These are phyloP conservation scores for Neocucurbitaria cava DNA, from an alignment of 2,329 filamentous ascomycete species.

Conservation along the genomic window DNA sequence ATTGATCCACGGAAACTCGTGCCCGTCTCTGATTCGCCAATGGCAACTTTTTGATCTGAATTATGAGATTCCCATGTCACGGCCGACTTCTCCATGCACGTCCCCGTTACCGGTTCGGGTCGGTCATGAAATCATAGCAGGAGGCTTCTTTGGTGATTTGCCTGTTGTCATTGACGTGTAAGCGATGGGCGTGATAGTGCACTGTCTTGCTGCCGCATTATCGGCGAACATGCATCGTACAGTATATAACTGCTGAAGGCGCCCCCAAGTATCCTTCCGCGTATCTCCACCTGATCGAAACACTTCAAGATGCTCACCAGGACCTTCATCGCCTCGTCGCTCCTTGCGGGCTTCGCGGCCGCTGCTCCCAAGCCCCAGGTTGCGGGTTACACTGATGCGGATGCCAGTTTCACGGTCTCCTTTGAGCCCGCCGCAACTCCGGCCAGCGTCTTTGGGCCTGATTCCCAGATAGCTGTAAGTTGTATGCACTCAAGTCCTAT, in stretches of 20 bases:
- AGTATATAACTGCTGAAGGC: slow-evolving; percentile 22
- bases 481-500: not conserved
- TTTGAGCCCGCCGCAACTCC: slow-evolving; percentile 39
- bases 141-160: slow-evolving; percentile 11
- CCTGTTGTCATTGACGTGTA: slow-evolving; percentile 33
- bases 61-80: slow-evolving; percentile 24
- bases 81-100: slow-evolving; percentile 25
- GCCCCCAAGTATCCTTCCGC: not conserved
- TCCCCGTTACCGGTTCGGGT: slow-evolving; percentile 32
- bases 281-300: slow-evolving; percentile 14
- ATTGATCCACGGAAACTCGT: slow-evolving; percentile 9
- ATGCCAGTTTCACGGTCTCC: slow-evolving; percentile 51
- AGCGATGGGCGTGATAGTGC: slow-evolving; percentile 6
- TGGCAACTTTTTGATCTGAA: slow-evolving; percentile 11
- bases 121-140: slow-evolving; percentile 47
- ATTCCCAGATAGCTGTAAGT: slow-evolving; percentile 53
- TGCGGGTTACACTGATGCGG: slow-evolving; percentile 54
- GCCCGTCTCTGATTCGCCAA: slow-evolving; percentile 20
- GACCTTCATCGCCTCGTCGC: slow-evolving; percentile 40
- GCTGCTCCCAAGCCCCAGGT: slow-evolving; percentile 52
- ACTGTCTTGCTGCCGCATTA: not conserved
- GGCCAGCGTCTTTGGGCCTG: slow-evolving; percentile 53
- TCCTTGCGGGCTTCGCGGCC: slow-evolving; percentile 45
- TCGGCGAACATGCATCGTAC: slow-evolving; percentile 5
- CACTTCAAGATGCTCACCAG: slow-evolving; percentile 47